Evolutionary conservation across 208 protist genomes (phyloP).

Genomic region (Lotmaria passim): DNA sequence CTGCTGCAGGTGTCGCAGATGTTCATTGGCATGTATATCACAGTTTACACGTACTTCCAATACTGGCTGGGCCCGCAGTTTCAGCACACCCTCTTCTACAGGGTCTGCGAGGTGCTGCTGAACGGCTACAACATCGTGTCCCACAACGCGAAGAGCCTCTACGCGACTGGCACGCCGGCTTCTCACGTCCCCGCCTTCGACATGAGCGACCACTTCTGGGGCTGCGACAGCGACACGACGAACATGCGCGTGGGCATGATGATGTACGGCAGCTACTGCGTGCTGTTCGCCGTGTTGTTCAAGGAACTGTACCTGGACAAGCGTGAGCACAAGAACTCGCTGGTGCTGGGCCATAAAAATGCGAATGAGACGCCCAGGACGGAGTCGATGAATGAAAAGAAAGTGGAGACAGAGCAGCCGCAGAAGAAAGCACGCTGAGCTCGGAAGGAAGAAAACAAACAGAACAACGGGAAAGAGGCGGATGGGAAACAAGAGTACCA

Average conservation of each 20-base stretch:
- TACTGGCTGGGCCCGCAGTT: conserved; percentile 30
- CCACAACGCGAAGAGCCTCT: conserved; percentile 21
- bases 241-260: conserved; percentile 54
- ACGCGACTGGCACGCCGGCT: conserved; percentile 39
- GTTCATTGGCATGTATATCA: conserved; percentile 77
- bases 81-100: conserved; percentile 16
- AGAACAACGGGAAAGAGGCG: too few relatives aligned
- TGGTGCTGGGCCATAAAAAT: conserved; percentile 22
- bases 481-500: too few relatives aligned
- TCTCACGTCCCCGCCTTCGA: conserved; percentile 40
- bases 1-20: conserved; percentile 86
- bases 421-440: not conserved
- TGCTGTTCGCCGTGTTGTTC: conserved; percentile 88
- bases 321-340: conserved; percentile 20
- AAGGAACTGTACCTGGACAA: conserved; percentile 35
- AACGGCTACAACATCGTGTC: not conserved
- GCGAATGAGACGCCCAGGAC: not conserved
- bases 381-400: not conserved
- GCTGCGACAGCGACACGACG: conserved; percentile 42
- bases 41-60: conserved; percentile 47
- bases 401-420: not conserved
- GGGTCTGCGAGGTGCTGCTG: conserved; percentile 10
- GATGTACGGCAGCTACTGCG: conserved; percentile 89
- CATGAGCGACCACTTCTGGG: conserved; percentile 28
- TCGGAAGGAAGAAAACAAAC: too few relatives aligned